A percentile compares a stretch with the other conserved stretches of the same genome.
Evolutionary conservation across 1,284 basidiomycete genomes (phyloP).

Genomic region (Sphagnurus paluster): DNA sequence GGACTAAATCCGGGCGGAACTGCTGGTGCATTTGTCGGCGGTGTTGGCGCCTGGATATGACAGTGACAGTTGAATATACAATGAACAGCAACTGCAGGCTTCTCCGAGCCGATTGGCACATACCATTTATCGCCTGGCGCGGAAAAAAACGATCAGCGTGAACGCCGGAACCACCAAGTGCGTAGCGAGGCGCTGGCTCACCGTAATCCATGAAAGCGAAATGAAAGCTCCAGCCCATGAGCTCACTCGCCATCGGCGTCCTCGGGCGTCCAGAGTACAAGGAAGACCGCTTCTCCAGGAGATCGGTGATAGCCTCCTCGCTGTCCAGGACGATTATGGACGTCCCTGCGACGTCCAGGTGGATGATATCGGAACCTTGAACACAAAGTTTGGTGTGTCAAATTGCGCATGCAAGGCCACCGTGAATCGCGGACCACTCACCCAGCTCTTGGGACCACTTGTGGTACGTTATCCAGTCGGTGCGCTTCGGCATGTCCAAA

Average conservation of each 20-base stretch:
- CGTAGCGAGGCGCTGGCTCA: background rate
- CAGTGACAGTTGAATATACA: background rate
- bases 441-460: constrained; percentile 11
- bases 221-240: constrained; percentile 21
- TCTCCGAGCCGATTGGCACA: too few relatives aligned
- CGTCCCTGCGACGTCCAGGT: constrained; percentile 34
- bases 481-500: constrained; percentile 10
- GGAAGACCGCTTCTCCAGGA: constrained; percentile 39
- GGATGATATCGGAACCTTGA: constrained; percentile 37
- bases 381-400: constrained; percentile 14
- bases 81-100: too few relatives aligned
- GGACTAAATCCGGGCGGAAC: constrained; percentile 19
- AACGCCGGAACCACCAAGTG: background rate
- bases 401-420: background rate
- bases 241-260: constrained; percentile 24
- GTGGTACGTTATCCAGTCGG: constrained; percentile 12
- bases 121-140: constrained; percentile 3
- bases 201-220: constrained; percentile 15
- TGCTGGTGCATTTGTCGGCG: constrained; percentile 20
- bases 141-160: background rate
- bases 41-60: constrained; percentile 3
- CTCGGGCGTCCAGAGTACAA: constrained; percentile 24
- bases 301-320: constrained; percentile 32
- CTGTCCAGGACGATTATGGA: constrained; percentile 41
- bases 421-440: background rate